Base-by-base conservation (phyloP, 1,284 basidiomycete genomes). In the Ceratobasidium sp. region DNA sequence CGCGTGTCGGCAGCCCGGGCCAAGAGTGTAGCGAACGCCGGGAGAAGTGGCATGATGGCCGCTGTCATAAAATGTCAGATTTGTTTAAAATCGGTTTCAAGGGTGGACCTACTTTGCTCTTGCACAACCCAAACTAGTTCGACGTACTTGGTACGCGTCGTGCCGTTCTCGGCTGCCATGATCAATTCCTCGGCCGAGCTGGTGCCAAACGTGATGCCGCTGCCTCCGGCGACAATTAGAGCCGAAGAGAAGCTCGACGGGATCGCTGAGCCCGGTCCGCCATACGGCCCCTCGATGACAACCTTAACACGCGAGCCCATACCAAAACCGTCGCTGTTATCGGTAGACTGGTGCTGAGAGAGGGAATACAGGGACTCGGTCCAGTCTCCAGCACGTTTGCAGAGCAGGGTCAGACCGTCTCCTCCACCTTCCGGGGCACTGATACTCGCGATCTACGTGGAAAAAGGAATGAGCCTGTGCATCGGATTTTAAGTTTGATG, bases 1-100 rank as follows among this genome's bases (percentile, higher is more conserved):
- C 75, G 74, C 15, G 76, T 77, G 78, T 50, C 79, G 70, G 71
- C 77, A 35, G 74, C 80, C 72, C 81, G 82, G 60, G 82, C 78
- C 70, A 87, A 80, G 69, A 90, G 80, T 1, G 82, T 73, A 31
- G 80, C 76, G 74, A 90, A 82, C 1, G 81, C 79, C 1, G 87
- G 84, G 38, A 88, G 78, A 43, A 91, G 81, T 1, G 85, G 83
- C 4, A 79, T 74, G 54, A 90, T 78, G 1, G 83, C 80, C n/a
- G 47, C 74, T 81, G 72, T 80, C 82, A 60, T 82, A 78, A 15
- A 40, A 65, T 34, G 35, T 34, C 56, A 35, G 12, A 35, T 54
- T 34, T 20, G 38, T 27, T n/a, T 49, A 2, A 57, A 25, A 25
- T 10, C 17, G 8, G 45, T 20, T 15, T 47, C n/a, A 31, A 31